Conservation (phyloP, 78 protist genomes). For the Dictyostelium capitatum region DNA sequence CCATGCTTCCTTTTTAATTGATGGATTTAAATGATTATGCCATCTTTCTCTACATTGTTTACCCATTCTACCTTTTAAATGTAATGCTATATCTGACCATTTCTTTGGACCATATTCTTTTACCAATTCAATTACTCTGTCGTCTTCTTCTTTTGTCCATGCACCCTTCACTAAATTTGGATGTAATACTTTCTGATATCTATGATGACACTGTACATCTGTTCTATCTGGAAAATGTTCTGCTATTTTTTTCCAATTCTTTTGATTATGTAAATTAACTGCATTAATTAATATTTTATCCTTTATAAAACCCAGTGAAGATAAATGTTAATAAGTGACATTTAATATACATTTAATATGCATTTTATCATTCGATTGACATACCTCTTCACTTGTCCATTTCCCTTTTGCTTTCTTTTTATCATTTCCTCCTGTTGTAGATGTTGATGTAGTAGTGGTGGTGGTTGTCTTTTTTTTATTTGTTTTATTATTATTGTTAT, state of each 20-base stretch:
- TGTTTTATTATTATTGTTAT: not conserved
- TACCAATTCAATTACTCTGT: constrained; percentile 83
- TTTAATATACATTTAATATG: not conserved
- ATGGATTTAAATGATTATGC: constrained; percentile 95
- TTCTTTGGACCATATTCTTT: constrained; percentile 89
- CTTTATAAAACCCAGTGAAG: no score
- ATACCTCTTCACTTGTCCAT: constrained; percentile 47
- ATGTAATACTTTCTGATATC: constrained; percentile 95
- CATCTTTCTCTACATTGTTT: constrained; percentile 93
- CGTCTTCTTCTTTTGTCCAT: constrained; percentile 94
- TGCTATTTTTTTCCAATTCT: constrained; percentile 95
- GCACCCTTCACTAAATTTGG: constrained; percentile 94
- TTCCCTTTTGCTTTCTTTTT: constrained; percentile 50
- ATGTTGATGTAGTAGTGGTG: no score
- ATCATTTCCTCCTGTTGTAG: not conserved
- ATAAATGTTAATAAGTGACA: no score
- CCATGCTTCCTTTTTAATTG: constrained; percentile 89
- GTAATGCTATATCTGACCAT: constrained; percentile 91
- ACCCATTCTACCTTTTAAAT: constrained; percentile 89
- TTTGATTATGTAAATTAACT: constrained; percentile 84
- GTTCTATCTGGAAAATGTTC: constrained; percentile 83
- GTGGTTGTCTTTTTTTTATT: not conserved
- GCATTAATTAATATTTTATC: constrained; percentile 85
- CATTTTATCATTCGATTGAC: not conserved
- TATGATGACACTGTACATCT: constrained; percentile 92